Evolutionary conservation across 768 basidiomycete genomes (phyloP), one percentile per base, ranked within the genome.

Genomic region (Gautieria morchelliformis): DNA sequence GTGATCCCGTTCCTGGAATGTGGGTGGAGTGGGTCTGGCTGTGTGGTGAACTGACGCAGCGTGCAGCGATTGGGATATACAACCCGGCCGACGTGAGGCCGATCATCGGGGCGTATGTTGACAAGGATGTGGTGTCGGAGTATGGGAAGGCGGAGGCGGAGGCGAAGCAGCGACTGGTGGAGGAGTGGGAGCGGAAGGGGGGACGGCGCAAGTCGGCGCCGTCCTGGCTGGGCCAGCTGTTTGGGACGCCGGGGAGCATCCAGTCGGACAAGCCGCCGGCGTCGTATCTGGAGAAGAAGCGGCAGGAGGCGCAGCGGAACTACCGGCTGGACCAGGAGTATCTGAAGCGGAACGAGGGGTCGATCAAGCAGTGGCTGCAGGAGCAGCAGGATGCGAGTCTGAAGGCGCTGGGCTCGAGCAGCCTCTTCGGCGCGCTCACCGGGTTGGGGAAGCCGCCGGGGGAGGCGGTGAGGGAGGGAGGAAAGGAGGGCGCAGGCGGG

Each of bases 1-100:
- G 79, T 97, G 78, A 93, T 99, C 62, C 95, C 95, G 0, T 97
- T 98, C 84, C 78, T 99, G 4, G 96, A 98, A 75, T 93, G 93
- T 77, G 64, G 54, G 78, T 72, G n/a, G n/a, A n/a, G n/a, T n/a
- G n/a, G n/a, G n/a, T 11, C 5, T 33, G 60, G 33, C 59, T 32
- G 10, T 41, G 24, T 59, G 9, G 58, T 35, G 17, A 3, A 39
- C 52, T 41, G 8, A 37, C 14, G 35, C 8, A 37, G 9, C 35
- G 4, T 37, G 4, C 63, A 95, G 95, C 96, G 7, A 86, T 99
- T 59, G 94, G 84, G 0, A 94, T 98, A 62, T 93, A 92, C 74
- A 85, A 84, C 60, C 85, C 89, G 1, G 67, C 77, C 24, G 96
- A 98, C 64, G 87, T 98, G 4, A 84, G 95, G 19, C 90, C 88